Conservation (phyloP, 139 green algal species). For the Tetraselmis chui region DNA sequence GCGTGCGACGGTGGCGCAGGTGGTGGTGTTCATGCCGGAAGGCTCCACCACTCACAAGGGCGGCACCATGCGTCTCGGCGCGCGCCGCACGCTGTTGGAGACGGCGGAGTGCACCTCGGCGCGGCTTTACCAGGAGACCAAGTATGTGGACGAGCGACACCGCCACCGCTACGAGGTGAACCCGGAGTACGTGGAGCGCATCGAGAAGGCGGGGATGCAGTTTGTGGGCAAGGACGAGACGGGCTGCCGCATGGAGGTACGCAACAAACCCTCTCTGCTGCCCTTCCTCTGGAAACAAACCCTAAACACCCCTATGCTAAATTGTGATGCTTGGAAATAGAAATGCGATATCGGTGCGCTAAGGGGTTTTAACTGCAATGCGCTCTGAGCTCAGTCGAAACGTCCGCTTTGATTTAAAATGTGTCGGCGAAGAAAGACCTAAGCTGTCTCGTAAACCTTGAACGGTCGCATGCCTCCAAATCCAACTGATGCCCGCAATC, state of each 20-base stretch:
- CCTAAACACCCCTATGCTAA: no score
- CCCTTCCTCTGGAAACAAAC: not conserved
- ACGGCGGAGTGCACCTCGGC: slow-evolving; percentile 82
- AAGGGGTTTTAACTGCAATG: no score
- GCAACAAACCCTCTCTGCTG: not conserved
- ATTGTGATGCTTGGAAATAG: no score
- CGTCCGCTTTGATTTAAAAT: no score
- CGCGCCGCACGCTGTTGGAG: slow-evolving; percentile 78
- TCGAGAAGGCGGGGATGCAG: slow-evolving; percentile 75
- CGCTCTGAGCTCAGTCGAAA: no score
- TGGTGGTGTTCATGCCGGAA: slow-evolving; percentile 1
- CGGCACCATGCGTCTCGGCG: slow-evolving; percentile 96
- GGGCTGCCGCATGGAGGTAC: slow-evolving; percentile 81
- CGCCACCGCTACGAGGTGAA: slow-evolving; percentile 82
- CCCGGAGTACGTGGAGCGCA: slow-evolving; percentile 72
- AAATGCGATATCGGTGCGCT: no score
- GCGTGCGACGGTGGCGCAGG: no score
- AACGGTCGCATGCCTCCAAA: no score
- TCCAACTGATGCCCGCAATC: no score
- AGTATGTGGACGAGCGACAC: slow-evolving; percentile 89
- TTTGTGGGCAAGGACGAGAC: slow-evolving; percentile 87
- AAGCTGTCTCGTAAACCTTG: no score
- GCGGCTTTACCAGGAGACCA: slow-evolving; percentile 79
- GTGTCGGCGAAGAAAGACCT: no score
- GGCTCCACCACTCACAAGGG: slow-evolving; percentile 83